Evolutionary conservation across 257 asterid genomes (phyloP).

Genomic region (Paraleonurus japonicus): DNA sequence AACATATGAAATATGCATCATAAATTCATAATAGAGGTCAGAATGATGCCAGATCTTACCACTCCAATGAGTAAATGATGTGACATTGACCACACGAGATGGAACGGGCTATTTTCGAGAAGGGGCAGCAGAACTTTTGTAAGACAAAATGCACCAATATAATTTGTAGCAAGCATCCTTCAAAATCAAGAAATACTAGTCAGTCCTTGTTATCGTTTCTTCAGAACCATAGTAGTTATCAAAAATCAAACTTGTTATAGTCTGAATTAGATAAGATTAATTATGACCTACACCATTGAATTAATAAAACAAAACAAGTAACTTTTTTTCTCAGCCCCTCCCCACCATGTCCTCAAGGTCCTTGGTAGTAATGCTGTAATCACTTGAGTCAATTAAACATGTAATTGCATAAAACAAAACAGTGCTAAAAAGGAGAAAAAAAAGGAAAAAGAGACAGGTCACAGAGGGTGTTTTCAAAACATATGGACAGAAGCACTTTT

Average conservation of each 20-base stretch:
- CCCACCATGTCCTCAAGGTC: no score
- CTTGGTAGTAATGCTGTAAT: no score
- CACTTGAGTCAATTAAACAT: no score
- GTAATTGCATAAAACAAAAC: background rate
- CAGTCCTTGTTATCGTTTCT: background rate
- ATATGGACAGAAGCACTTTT: no score
- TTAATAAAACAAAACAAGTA: background rate
- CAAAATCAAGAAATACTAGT: constrained; percentile 16
- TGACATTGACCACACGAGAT: constrained; percentile 79
- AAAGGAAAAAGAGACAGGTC: background rate
- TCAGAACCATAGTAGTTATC: background rate
- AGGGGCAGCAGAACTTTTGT: constrained; percentile 74
- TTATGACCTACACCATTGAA: background rate
- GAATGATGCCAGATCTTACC: constrained; percentile 43
- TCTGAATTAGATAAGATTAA: background rate
- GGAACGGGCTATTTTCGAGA: constrained; percentile 65
- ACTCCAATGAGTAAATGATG: constrained; percentile 89
- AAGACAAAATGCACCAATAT: constrained; percentile 81
- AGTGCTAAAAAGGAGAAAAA: background rate
- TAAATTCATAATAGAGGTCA: background rate
- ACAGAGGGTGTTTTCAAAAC: no score
- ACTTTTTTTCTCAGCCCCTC: no score
- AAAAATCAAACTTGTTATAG: background rate
- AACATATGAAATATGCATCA: background rate
- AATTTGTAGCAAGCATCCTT: constrained; percentile 94